Conservation (phyloP, 495 filamentous ascomycete species). For the Xylaria intraflava region DNA sequence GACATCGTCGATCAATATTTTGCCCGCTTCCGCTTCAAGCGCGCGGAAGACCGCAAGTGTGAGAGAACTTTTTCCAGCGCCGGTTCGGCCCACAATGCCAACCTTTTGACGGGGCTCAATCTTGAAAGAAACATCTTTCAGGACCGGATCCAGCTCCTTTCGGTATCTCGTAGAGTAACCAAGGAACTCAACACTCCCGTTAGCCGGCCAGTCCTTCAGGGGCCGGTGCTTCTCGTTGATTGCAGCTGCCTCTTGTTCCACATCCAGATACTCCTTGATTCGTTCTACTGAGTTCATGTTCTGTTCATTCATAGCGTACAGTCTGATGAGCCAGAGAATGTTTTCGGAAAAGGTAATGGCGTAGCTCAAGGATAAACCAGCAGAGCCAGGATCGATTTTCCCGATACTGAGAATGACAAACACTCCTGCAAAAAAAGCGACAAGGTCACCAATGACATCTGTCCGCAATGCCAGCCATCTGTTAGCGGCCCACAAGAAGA, state of each 20-base stretch:
- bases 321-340: constrained; percentile 88
- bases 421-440: constrained; percentile 88
- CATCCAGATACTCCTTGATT: constrained; percentile 92
- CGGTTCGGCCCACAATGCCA: constrained; percentile 93
- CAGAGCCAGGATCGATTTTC: constrained; percentile 84
- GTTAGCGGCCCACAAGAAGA: constrained; percentile 96
- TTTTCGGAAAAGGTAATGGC: constrained; percentile 97
- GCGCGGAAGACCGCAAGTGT: constrained; percentile 94
- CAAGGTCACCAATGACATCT: constrained; percentile 82
- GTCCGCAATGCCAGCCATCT: constrained; percentile 93
- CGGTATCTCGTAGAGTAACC: constrained; percentile 87
- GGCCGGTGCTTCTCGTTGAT: constrained; percentile 76
- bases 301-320: constrained; percentile 95
- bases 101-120: constrained; percentile 87
- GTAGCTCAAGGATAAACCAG: constrained; percentile 94
- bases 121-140: constrained; percentile 77
- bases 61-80: constrained; percentile 94
- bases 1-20: constrained; percentile 83
- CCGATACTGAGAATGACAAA: constrained; percentile 84
- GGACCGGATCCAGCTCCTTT: constrained; percentile 75
- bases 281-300: constrained; percentile 99
- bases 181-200: constrained; percentile 80
- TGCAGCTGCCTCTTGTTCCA: constrained; percentile 83
- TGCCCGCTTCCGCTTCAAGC: constrained; percentile 86
- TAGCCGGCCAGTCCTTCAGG: constrained; percentile 70